A percentile compares a stretch with the other conserved stretches of the same genome.
phyloP scores from a whole-genome alignment of 2,329 filamentous ascomycete genomes.

The Penicillium paneum region DNA sequence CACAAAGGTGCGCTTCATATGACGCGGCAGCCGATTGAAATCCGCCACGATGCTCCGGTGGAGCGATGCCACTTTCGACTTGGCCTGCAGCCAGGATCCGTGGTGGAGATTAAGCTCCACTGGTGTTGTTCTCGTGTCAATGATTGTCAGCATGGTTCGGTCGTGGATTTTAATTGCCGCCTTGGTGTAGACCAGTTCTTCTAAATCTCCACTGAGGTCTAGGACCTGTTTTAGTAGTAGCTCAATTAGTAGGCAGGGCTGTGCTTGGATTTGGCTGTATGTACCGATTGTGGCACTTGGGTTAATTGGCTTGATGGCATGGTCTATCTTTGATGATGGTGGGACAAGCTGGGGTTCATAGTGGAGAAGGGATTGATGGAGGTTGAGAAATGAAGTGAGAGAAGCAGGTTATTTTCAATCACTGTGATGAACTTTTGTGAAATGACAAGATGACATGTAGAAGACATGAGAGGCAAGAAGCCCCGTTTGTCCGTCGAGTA shows the following conservation, averaged over 20 bases:
- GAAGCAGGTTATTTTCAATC: neutral
- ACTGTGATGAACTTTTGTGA: neutral
- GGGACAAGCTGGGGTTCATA: neutral
- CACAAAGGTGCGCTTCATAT: neutral
- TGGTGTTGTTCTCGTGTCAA: neutral
- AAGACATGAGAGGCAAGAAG: neutral
- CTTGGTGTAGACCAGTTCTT: neutral
- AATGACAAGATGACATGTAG: no score
- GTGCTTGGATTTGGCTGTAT: no score
- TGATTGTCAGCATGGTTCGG: neutral
- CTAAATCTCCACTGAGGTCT: neutral
- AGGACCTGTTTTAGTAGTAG: neutral
- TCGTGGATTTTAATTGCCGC: neutral
- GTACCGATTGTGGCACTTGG: neutral
- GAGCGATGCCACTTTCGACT: neutral
- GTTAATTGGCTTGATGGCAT: neutral
- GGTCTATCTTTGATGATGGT: neutral
- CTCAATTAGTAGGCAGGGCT: neutral
- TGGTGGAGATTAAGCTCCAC: neutral
- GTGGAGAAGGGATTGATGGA: neutral
- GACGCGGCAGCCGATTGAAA: neutral
- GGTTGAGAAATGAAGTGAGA: neutral
- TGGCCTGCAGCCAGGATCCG: neutral
- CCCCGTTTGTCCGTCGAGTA: neutral
- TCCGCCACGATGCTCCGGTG: neutral